Base-by-base conservation (phyloP, 805 yeast species). In the Lipomyces oligophaga region DNA sequence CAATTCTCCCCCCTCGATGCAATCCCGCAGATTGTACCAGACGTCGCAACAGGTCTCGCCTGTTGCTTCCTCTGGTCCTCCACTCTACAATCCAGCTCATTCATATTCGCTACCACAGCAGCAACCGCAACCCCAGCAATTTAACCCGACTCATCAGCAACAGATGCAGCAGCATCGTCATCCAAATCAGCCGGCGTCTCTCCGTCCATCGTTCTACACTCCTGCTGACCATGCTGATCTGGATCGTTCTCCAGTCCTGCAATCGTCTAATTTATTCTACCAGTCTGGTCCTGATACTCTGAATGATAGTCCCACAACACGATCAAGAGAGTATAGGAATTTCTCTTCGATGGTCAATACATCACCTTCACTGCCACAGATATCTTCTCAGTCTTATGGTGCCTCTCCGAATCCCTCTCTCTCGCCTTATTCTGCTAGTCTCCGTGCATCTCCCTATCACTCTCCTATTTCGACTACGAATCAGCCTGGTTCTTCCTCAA, bases 341-440 rank as follows among this genome's bases (percentile, higher is more conserved):
- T 49, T 45, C 35, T 45, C 54, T 10, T 50, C 54, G 1, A 34
- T 43, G 32, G 38, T 33, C 38, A 34, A 15, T 30, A 28, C 34
- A 34, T 41, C 45, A 20, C 45, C 52, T 6, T 15, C 38, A 3
- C 30, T 25, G 41, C 47, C 40, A 18, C 47, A 33, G 22, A 25
- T 27, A 11, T 22, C 45, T 19, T 32, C 52, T 4, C 48, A 44
- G 3, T n/a, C 44, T 2, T 34, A 36, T 10, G 26, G 34, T 4
- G 21, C 41, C 13, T 13, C 24, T 19, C n/a, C n/a, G n/a, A n/a
- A n/a, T n/a, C n/a, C n/a, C n/a, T 34, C 48, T 20, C 10, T 37
- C n/a, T 38, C 46, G 35, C 43, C 46, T 2, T 47, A 47, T 35
- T 35, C 43, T 11, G 4, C 31, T 16, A 22, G 26, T 19, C 36